phyloP scores from a whole-genome alignment of 75 land plant species.

The Azolla pinnata region DNA sequence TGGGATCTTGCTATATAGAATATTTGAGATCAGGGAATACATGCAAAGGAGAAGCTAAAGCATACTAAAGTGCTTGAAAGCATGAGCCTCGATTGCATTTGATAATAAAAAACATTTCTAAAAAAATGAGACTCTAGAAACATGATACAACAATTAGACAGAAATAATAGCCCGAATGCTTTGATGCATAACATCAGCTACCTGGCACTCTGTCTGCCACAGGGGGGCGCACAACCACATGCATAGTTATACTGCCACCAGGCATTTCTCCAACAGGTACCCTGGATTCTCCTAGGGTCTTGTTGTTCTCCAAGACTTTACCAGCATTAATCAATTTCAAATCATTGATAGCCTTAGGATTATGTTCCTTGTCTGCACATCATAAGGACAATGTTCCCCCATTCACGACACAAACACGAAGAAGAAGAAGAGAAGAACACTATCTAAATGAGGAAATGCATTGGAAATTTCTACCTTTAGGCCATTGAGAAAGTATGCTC shows the following conservation, averaged over 20 bases:
- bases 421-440: neutral
- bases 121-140: no score
- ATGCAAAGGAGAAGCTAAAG: no score
- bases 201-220: slow-evolving; percentile 49
- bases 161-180: no score
- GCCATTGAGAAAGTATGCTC: slow-evolving; percentile 59
- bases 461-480: slow-evolving; percentile 36
- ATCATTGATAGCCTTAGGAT: slow-evolving; percentile 71
- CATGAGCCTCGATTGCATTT: no score
- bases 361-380: slow-evolving; percentile 58
- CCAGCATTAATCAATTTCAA: slow-evolving; percentile 88
- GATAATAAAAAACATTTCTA: no score
- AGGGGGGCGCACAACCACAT: slow-evolving; percentile 69
- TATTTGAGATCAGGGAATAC: no score
- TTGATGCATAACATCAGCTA: slow-evolving; percentile 13
- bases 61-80: no score
- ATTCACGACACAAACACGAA: neutral
- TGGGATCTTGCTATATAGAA: no score
- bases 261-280: slow-evolving; percentile 69
- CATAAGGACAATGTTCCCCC: neutral
- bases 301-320: slow-evolving; percentile 66
- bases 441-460: neutral
- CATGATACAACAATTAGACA: no score
- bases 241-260: slow-evolving; percentile 78
- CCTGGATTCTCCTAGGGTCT: slow-evolving; percentile 61